Evolutionary conservation across 2,329 filamentous ascomycete genomes (phyloP), one percentile per base, ranked within the genome.

Genomic region (Drechslera avenae): DNA sequence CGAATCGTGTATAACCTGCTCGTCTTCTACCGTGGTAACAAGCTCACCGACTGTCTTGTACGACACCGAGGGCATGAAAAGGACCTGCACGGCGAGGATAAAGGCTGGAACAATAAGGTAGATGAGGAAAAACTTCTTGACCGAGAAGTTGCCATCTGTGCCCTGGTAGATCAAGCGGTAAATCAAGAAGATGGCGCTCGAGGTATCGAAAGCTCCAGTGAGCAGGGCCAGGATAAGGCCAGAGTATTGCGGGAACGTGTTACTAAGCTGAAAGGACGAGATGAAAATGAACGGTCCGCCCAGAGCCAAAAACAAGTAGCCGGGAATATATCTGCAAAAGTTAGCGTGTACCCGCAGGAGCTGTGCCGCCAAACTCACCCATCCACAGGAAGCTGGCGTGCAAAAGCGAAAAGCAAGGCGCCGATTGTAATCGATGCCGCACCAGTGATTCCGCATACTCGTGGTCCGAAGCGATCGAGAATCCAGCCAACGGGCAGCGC

Each of bases 401-500:
- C 87, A 63, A 87, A 87, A 1, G 87, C 86, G 75, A 96, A 86
- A 13, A 91, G 76, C 1, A 89, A 62, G 21, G 89, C 81, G n/a
- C 92, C 92, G 8, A 83, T 60, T 0, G 84, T 76, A 17, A 96
- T 81, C 60, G 88, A 86, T 31, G 86, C 54, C 51, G 85, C 86
- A 41, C 88, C 91, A 49, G 88, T 81, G 17, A 91, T 78, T 3
- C 89, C 88, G 63, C 88, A 89, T 4, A 90, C 80, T 47, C 88
- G 83, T 12, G 92, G 92, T 1, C 92, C 92, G 66, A 84, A 92
- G 55, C 85, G 81, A 74, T 96, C 92, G 17, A 96, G 82, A 36
- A 96, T 87, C 2, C 90, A 89, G 37, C 92, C 92, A 9, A 96
- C 86, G 2, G 91, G 90, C 5, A 96, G 80, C 10, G 92, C 91